Evolutionary conservation across 495 filamentous ascomycete species (phyloP), one percentile per base, ranked within the genome.

Genomic region (Peziza echinospora): DNA sequence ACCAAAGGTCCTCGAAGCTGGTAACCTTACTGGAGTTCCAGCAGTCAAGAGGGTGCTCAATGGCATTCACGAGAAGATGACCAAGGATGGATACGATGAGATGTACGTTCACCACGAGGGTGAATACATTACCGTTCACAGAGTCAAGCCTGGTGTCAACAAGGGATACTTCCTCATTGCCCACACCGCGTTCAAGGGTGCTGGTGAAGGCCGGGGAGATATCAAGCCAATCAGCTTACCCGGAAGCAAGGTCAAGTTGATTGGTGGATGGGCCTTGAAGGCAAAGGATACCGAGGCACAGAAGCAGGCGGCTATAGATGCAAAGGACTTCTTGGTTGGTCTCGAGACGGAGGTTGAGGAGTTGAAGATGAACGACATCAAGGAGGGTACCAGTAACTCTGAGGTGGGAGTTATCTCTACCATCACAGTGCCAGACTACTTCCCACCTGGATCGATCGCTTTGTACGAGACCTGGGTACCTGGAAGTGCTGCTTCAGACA

Each of bases 381-480:
- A 91, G 51, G 82, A 89, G 53, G 63, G 69, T 10, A 67, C 72
- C 45, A 23, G 13, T 5, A 43, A 1, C 41, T 11, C 3, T 13
- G 30, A 37, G 30, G 30, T 37, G 30, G 73, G 67, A 0, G 67
- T 78, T 19, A 76, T 79, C 41, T 84, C 84, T n/a, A 70, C 75
- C 30, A 82, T 97, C 48, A 76, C 73, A 5, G 73, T 92, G n/a
- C 75, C 78, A 5, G 73, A 82, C 17, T 70, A 71, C 39, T 87
- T 99, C 55, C 79, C 83, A 16, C 85, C 91, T 21, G 91, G 91
- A 51, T 86, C 83, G 51, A 89, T 96, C 50, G 84, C 91, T 19
- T 64, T 99, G 2, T 92, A 93, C 51, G 83, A 96, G 64, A 99
- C 91, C 0, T 93, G 77, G 76, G 87, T 96, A 43, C 85, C 85